Evolutionary conservation across 495 filamentous ascomycete genomes (phyloP).

Genomic region (Annulohypoxylon stygium): DNA sequence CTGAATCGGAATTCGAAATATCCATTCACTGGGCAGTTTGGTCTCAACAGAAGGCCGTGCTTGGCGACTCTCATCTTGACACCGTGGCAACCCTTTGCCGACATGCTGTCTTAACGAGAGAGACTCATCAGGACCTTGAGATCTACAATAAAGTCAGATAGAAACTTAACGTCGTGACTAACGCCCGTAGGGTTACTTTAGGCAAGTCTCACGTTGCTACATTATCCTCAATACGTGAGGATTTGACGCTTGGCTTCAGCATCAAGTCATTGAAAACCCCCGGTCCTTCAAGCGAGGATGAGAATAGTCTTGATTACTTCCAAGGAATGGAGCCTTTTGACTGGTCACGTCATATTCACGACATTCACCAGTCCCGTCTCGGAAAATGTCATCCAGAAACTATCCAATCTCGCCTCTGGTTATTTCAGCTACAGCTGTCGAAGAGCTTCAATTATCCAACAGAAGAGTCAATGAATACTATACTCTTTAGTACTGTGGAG

Average conservation of each 20-base stretch:
- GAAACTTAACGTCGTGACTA: not conserved
- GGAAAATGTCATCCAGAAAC: constrained; percentile 2
- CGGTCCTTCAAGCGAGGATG: not conserved
- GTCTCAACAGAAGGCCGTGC: not conserved
- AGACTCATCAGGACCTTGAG: not conserved
- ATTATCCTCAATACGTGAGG: not conserved
- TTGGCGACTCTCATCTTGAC: not conserved
- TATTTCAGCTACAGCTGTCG: too few species aligned
- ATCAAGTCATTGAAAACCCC: not conserved
- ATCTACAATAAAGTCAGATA: not conserved
- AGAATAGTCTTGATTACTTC: too few species aligned
- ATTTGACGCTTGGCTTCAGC: not conserved
- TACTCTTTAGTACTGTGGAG: too few species aligned
- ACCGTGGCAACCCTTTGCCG: not conserved
- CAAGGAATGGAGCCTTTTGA: too few species aligned
- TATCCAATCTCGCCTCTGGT: not conserved
- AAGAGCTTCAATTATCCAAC: too few species aligned
- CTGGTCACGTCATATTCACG: not conserved
- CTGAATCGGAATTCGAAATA: not conserved
- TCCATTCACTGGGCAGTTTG: not conserved
- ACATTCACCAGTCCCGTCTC: not conserved
- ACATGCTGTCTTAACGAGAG: not conserved
- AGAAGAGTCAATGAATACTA: too few species aligned
- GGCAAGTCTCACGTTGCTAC: not conserved
- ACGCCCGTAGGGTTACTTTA: not conserved